Percentiles rank a stretch among this genome's conserved stretches.
phyloP scores from a whole-genome alignment of 2,329 filamentous ascomycete species.

The Trichocomaceae sp. region DNA sequence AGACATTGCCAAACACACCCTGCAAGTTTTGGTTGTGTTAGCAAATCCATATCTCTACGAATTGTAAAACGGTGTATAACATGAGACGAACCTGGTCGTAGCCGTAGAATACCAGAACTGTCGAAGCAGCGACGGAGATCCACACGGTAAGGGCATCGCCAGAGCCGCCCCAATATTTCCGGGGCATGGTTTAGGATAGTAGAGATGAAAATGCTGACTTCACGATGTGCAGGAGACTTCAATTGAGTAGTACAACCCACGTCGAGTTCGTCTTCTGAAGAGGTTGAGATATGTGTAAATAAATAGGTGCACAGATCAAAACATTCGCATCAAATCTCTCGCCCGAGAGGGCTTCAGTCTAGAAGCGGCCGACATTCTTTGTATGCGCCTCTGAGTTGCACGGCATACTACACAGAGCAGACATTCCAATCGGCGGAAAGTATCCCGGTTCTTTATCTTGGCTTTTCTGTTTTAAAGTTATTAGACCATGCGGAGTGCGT shows the following conservation, averaged over 20 bases:
- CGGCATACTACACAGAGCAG: background rate
- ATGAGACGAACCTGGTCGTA: constrained; percentile 32
- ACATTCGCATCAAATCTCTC: background rate
- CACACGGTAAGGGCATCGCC: constrained; percentile 47
- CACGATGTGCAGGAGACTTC: background rate
- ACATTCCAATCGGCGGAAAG: constrained; percentile 4
- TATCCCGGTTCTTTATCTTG: background rate
- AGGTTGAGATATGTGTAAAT: background rate
- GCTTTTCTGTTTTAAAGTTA: background rate
- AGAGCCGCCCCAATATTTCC: constrained; percentile 47
- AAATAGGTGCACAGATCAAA: background rate
- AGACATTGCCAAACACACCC: constrained; percentile 12
- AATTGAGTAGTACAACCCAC: background rate
- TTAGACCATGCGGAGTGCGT: background rate
- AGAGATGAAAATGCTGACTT: no score
- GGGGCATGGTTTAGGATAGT: constrained; percentile 32
- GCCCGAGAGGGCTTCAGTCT: background rate
- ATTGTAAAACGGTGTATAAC: background rate
- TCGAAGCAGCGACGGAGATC: constrained; percentile 47
- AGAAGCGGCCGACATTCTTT: background rate
- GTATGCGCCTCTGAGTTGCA: background rate
- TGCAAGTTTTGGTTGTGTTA: constrained; percentile 21
- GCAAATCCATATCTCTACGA: background rate
- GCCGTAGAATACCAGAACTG: constrained; percentile 47
- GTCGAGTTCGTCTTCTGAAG: background rate